A percentile compares a stretch with the other conserved stretches of the same genome.
These are phyloP conservation scores for Starmerella sp. DNA, from an alignment of 805 yeast species.

Conservation along the genomic window DNA sequence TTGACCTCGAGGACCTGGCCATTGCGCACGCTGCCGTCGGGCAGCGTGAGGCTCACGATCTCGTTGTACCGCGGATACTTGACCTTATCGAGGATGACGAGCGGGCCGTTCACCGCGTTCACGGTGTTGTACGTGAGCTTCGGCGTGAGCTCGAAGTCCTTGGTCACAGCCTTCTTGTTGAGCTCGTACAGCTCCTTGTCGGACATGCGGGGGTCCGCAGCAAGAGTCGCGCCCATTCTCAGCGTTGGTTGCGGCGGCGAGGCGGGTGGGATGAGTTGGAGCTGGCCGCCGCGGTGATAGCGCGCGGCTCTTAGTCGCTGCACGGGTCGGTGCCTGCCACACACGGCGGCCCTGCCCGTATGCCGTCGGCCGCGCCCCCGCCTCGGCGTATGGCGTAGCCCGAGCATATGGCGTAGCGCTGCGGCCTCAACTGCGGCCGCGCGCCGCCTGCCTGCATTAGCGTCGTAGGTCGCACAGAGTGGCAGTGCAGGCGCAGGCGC, in stretches of 20 bases:
- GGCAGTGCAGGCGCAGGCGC: neutral
- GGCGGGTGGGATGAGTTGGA: neutral
- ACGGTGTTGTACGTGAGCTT: slow-evolving; percentile 91
- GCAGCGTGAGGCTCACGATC: slow-evolving; percentile 90
- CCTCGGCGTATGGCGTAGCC: neutral
- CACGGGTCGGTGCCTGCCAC: too few relatives aligned
- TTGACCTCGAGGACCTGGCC: slow-evolving; percentile 98
- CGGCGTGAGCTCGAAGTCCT: slow-evolving; percentile 85
- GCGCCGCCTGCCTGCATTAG: too few relatives aligned
- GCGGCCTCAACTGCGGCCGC: too few relatives aligned
- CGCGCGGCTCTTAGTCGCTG: neutral
- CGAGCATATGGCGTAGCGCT: too few relatives aligned
- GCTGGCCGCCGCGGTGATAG: neutral
- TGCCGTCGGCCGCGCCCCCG: too few relatives aligned
- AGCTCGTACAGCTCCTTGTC: slow-evolving; percentile 42
- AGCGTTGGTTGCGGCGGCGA: neutral
- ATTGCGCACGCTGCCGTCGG: slow-evolving; percentile 88
- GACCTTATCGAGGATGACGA: slow-evolving; percentile 79
- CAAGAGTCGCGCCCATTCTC: slow-evolving; percentile 9
- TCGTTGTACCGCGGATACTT: slow-evolving; percentile 88
- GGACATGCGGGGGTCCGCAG: slow-evolving; percentile 24
- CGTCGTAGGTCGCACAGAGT: neutral
- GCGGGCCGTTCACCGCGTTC: slow-evolving; percentile 96
- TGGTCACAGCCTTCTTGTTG: slow-evolving; percentile 83
- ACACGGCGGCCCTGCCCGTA: too few relatives aligned